Evolutionary conservation across 2,329 filamentous ascomycete genomes (phyloP).

Genomic region (Penicillium sclerotigenum): DNA sequence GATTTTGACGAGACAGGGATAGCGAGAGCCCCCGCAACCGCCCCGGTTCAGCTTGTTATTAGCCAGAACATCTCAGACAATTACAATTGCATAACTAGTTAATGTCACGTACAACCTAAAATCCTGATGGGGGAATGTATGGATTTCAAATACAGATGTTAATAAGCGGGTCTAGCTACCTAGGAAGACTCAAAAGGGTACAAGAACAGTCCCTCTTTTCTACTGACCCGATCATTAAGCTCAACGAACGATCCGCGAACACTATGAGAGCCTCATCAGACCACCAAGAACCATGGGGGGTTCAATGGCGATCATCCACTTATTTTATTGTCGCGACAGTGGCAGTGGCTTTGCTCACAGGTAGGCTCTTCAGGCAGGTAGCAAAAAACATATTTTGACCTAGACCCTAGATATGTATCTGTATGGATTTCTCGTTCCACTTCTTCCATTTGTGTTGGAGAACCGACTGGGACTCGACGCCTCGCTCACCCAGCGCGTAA

Average conservation of each 20-base stretch:
- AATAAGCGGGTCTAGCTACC: neutral
- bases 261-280: neutral
- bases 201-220: neutral
- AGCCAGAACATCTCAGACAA: neutral
- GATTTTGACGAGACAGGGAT: neutral
- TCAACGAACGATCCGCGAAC: neutral
- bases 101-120: too few species aligned
- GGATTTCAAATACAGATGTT: neutral
- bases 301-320: conserved; percentile 24
- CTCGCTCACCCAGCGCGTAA: conserved; percentile 25
- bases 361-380: conserved; percentile 3
- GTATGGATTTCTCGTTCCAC: conserved; percentile 32
- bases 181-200: neutral
- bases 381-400: neutral
- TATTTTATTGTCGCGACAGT: conserved; percentile 24
- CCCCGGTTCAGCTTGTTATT: neutral
- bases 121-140: neutral
- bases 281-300: conserved; percentile 12
- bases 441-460: conserved; percentile 30
- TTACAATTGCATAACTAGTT: too few species aligned
- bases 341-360: conserved; percentile 25
- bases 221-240: neutral
- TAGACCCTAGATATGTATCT: conserved; percentile 26
- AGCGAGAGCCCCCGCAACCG: too few species aligned
- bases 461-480: conserved; percentile 24